phyloP scores from a whole-genome alignment of 2,329 filamentous ascomycete species.

The Hawksworthiomyces lignivorus region DNA sequence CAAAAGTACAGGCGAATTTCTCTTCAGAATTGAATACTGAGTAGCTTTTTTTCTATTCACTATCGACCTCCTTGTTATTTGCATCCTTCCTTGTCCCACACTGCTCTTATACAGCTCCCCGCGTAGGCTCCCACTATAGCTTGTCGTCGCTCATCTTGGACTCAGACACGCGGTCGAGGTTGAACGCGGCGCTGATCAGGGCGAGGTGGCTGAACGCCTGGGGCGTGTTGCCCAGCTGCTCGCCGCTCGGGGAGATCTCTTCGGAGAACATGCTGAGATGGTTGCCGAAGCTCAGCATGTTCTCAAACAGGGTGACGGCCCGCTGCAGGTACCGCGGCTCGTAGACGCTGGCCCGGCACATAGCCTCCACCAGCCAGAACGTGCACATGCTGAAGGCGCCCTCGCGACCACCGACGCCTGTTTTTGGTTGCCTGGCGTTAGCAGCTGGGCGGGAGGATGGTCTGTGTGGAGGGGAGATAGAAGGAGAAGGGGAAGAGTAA shows the following conservation, averaged over 20 bases:
- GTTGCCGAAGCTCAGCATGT: slow-evolving; percentile 69
- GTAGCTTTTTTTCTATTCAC: too few species aligned
- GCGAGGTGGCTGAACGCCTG: slow-evolving; percentile 73
- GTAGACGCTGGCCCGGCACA: slow-evolving; percentile 60
- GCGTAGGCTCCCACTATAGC: too few species aligned
- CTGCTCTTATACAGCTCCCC: too few species aligned
- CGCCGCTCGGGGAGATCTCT: slow-evolving; percentile 66
- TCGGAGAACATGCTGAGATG: slow-evolving; percentile 73
- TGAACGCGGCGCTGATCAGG: slow-evolving; percentile 70
- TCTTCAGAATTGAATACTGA: too few species aligned
- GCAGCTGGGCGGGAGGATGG: not conserved
- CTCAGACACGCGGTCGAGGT: slow-evolving; percentile 51
- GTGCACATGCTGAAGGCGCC: slow-evolving; percentile 77
- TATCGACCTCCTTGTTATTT: too few species aligned
- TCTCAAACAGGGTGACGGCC: slow-evolving; percentile 66
- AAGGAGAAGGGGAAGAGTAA: slow-evolving; percentile 19
- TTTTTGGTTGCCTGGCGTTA: too few species aligned
- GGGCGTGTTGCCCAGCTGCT: slow-evolving; percentile 72
- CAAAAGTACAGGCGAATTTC: too few species aligned
- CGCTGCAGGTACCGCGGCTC: slow-evolving; percentile 55
- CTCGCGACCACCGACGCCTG: slow-evolving; percentile 65
- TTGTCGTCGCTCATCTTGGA: slow-evolving; percentile 17
- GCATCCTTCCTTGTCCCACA: not conserved
- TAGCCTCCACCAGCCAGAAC: slow-evolving; percentile 74
- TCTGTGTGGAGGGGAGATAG: not conserved